These are phyloP conservation scores for Endothia cerciana DNA, from an alignment of 2,329 filamentous ascomycete genomes.

Conservation along the genomic window DNA sequence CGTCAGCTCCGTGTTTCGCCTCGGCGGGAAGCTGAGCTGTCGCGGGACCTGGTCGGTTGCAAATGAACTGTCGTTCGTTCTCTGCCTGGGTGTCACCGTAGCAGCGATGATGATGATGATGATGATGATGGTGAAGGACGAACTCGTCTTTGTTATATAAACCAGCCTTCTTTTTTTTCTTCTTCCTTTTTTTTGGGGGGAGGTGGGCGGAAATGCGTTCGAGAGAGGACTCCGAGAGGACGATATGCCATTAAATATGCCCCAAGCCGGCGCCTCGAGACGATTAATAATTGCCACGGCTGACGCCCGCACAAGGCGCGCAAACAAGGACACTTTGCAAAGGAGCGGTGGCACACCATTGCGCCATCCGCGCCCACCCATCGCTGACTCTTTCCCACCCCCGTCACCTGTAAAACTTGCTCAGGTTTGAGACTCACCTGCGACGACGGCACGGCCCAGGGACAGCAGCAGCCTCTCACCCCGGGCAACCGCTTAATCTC, in stretches of 20 bases:
- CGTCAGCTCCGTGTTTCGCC: conserved; percentile 18
- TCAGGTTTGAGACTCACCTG: conserved; percentile 17
- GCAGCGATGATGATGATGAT: no score
- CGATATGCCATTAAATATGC: no score
- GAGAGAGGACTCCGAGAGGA: no score
- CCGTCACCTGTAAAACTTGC: conserved; percentile 22
- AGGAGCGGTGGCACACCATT: background rate
- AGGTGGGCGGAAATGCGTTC: no score
- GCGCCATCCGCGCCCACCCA: conserved; percentile 13
- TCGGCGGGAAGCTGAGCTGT: background rate
- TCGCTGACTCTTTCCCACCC: background rate
- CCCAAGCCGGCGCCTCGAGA: background rate
- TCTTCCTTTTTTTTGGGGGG: no score
- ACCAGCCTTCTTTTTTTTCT: no score
- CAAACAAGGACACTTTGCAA: conserved; percentile 10
- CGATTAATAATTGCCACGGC: background rate
- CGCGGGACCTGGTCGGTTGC: conserved; percentile 14
- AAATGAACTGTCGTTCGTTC: background rate
- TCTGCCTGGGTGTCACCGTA: no score
- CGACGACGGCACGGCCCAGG: background rate
- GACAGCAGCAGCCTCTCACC: background rate
- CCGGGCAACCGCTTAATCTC: conserved; percentile 14
- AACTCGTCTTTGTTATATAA: no score
- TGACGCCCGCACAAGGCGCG: conserved; percentile 6
- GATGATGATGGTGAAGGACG: no score